Evolutionary conservation across 805 yeast genomes (phyloP).

Genomic region (Kodamaea neixiangensis): DNA sequence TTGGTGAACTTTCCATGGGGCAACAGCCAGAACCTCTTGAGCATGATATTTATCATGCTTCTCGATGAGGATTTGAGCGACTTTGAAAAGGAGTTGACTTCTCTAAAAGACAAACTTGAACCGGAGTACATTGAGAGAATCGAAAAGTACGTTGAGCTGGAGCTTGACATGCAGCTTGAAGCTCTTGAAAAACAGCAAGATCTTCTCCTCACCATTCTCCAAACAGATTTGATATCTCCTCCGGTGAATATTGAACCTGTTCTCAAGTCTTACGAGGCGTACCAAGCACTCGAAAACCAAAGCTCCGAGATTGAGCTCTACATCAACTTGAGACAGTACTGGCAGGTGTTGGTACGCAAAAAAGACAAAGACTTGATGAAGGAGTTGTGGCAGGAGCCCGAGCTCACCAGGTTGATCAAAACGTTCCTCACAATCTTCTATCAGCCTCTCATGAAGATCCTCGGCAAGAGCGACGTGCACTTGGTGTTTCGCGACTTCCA

Average conservation of each 20-base stretch:
- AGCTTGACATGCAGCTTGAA: conserved; percentile 19
- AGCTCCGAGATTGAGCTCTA: conserved; percentile 37
- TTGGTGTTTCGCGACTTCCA: conserved; percentile 40
- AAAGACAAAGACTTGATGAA: conserved; percentile 76
- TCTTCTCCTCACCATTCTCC: conserved; percentile 26
- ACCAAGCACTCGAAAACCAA: conserved; percentile 18
- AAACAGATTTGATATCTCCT: conserved; percentile 24
- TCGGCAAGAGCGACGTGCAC: conserved; percentile 40
- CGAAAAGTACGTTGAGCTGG: conserved; percentile 23
- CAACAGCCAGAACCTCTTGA: conserved; percentile 48
- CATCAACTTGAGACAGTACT: conserved; percentile 58
- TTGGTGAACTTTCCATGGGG: conserved; percentile 49
- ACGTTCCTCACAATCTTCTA: conserved; percentile 57
- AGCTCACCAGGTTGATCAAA: conserved; percentile 71
- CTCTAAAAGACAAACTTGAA: conserved; percentile 42
- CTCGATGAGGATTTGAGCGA: conserved; percentile 73
- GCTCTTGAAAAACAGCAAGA: conserved; percentile 18
- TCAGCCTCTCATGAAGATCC: conserved; percentile 41
- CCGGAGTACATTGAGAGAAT: conserved; percentile 31
- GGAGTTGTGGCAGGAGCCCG: conserved; percentile 83
- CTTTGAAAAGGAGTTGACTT: conserved; percentile 54
- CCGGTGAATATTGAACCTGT: conserved; percentile 17
- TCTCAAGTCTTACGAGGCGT: conserved; percentile 21
- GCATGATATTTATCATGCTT: conserved; percentile 70
- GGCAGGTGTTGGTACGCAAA: conserved; percentile 63